phyloP scores from a whole-genome alignment of 2,329 filamentous ascomycete species.

The Onygenales sp. region DNA sequence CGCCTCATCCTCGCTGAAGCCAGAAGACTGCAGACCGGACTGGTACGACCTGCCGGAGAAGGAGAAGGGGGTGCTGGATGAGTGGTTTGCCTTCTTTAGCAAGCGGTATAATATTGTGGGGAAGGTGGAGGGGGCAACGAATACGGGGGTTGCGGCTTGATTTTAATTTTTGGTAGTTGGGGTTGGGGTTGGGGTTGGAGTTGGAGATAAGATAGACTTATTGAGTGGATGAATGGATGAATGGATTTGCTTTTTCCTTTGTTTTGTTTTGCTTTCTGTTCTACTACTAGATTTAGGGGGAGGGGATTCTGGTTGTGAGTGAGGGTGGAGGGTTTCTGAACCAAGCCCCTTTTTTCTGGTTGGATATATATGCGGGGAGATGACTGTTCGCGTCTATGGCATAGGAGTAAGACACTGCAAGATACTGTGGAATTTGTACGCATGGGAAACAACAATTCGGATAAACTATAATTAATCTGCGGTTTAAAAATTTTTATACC shows the following conservation, averaged over 20 bases:
- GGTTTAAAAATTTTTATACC: not conserved
- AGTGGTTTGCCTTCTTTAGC: constrained; percentile 94
- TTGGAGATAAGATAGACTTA: too few species aligned
- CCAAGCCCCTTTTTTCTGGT: too few species aligned
- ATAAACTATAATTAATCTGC: too few species aligned
- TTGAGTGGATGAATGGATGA: not conserved
- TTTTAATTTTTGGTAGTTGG: constrained; percentile 8
- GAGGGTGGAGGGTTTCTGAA: too few species aligned
- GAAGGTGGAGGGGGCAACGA: constrained; percentile 32
- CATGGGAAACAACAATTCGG: too few species aligned
- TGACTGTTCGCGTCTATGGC: too few species aligned
- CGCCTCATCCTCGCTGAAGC: constrained; percentile 74
- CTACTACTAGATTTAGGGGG: too few species aligned
- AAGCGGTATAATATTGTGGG: constrained; percentile 82
- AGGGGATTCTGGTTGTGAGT: too few species aligned
- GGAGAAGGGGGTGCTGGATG: constrained; percentile 72
- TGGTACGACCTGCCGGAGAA: constrained; percentile 78
- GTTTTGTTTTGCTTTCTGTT: not conserved
- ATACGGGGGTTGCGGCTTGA: constrained; percentile 11
- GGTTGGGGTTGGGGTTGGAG: too few species aligned
- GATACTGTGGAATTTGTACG: too few species aligned
- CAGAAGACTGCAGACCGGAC: constrained; percentile 70
- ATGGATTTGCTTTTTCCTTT: not conserved
- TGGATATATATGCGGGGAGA: too few species aligned
- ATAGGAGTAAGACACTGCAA: too few species aligned